Evolutionary conservation across 2,329 filamentous ascomycete species (phyloP).

Genomic region (Albifimbria verrucaria): DNA sequence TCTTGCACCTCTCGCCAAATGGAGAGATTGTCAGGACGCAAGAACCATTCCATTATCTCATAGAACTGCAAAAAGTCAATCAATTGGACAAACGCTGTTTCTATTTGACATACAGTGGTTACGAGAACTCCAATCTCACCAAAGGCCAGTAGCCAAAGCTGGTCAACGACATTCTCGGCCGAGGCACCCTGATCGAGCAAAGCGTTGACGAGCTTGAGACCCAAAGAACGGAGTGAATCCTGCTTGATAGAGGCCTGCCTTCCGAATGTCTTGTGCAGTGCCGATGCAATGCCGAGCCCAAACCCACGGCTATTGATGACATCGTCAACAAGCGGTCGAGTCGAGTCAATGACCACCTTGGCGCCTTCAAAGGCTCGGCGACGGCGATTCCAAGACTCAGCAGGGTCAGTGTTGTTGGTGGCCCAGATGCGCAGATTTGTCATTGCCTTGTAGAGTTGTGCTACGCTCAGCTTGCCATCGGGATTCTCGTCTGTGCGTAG

Average conservation of each 20-base stretch:
- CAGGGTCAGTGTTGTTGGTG: conserved; percentile 45
- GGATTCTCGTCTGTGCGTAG: conserved; percentile 53
- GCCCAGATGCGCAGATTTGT: conserved; percentile 43
- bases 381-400: conserved; percentile 42
- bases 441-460: conserved; percentile 39
- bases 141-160: conserved; percentile 36
- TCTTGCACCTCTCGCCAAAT: conserved; percentile 41
- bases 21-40: conserved; percentile 33
- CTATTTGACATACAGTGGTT: conserved; percentile 26
- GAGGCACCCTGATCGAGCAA: conserved; percentile 29
- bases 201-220: conserved; percentile 34
- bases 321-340: conserved; percentile 36
- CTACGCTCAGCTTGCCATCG: conserved; percentile 37
- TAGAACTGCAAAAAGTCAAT: conserved; percentile 32
- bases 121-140: conserved; percentile 36
- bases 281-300: conserved; percentile 25
- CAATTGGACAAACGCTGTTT: background rate
- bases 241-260: conserved; percentile 27
- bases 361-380: conserved; percentile 37
- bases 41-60: conserved; percentile 40
- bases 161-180: conserved; percentile 30
- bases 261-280: conserved; percentile 22
- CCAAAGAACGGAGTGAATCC: conserved; percentile 35
- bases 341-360: conserved; percentile 32
- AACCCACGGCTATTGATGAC: conserved; percentile 25